Evolutionary conservation across 208 protist species (phyloP).

Genomic region (Trypanosoma rangeli): DNA sequence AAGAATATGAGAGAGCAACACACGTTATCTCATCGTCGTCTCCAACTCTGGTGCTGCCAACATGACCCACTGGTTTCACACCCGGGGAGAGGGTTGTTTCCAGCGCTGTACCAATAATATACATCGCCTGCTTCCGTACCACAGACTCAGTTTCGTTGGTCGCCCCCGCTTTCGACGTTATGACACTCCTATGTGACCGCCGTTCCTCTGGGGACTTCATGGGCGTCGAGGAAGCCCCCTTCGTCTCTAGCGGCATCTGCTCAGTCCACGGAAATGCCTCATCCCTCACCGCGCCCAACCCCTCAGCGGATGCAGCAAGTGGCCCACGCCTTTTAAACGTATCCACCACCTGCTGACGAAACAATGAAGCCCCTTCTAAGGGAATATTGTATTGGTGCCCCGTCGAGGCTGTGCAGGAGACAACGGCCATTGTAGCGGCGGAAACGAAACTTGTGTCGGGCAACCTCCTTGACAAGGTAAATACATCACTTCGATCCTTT

Average conservation of each 20-base stretch:
- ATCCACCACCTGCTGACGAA: constrained; percentile 4
- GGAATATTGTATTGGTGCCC: constrained; percentile 10
- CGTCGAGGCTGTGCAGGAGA: not conserved
- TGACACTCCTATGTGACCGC: not conserved
- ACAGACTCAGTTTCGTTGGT: not conserved
- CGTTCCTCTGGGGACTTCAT: not conserved
- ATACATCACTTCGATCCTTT: not conserved
- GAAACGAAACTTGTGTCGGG: not conserved
- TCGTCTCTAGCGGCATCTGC: not conserved
- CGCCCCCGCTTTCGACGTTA: not conserved
- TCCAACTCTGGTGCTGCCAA: not conserved
- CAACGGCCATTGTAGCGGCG: not conserved
- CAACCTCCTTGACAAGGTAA: not conserved
- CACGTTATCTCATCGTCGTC: not conserved
- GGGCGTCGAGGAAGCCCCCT: not conserved
- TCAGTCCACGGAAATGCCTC: not conserved
- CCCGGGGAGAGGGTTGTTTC: not conserved
- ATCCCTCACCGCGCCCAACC: not conserved
- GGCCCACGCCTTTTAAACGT: not conserved
- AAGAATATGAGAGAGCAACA: not conserved
- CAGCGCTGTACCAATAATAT: not conserved
- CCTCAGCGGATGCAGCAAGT: not conserved
- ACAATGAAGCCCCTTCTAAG: not conserved
- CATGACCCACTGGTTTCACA: not conserved
- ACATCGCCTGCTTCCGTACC: not conserved